These are phyloP conservation scores for Adansonia digitata DNA, from an alignment of 345 rosid species.

Conservation along the genomic window DNA sequence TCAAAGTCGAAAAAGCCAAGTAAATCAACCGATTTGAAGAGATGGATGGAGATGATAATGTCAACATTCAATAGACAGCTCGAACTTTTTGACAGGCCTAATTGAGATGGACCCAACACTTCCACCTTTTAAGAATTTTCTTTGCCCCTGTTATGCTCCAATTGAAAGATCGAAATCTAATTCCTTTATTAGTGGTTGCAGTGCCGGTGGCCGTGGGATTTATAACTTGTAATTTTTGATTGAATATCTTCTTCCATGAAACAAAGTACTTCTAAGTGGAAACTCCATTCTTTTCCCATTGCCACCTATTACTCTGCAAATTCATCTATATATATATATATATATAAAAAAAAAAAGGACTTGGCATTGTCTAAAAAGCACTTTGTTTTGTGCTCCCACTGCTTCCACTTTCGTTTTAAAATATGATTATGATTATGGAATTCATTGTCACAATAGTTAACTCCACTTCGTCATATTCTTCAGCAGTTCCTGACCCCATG, in stretches of 20 bases:
- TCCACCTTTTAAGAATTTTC: not conserved
- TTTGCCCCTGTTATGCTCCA: not conserved
- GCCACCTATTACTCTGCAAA: not conserved
- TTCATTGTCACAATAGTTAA: slow-evolving; percentile 33
- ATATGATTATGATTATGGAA: slow-evolving; percentile 38
- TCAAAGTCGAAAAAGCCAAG: not conserved
- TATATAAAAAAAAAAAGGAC: not conserved
- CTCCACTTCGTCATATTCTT: slow-evolving; percentile 21
- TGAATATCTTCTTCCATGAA: slow-evolving; percentile 22
- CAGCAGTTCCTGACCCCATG: not conserved
- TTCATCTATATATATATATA: too few species aligned
- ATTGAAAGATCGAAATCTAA: not conserved
- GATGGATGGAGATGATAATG: slow-evolving; percentile 3
- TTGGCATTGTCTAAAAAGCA: slow-evolving; percentile 15
- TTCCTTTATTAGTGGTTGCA: slow-evolving; percentile 18
- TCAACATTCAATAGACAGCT: not conserved
- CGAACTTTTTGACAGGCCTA: slow-evolving; percentile 5
- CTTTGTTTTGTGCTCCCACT: slow-evolving; percentile 13
- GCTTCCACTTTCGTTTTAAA: slow-evolving; percentile 18
- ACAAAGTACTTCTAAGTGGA: slow-evolving; percentile 28
- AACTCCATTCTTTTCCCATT: slow-evolving; percentile 13
- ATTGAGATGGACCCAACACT: slow-evolving; percentile 1
- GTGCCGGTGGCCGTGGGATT: slow-evolving; percentile 2
- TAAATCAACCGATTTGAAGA: not conserved
- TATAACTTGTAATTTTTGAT: not conserved